These are phyloP conservation scores for Ogataea corticis DNA, from an alignment of 805 yeast genomes.

Conservation along the genomic window DNA sequence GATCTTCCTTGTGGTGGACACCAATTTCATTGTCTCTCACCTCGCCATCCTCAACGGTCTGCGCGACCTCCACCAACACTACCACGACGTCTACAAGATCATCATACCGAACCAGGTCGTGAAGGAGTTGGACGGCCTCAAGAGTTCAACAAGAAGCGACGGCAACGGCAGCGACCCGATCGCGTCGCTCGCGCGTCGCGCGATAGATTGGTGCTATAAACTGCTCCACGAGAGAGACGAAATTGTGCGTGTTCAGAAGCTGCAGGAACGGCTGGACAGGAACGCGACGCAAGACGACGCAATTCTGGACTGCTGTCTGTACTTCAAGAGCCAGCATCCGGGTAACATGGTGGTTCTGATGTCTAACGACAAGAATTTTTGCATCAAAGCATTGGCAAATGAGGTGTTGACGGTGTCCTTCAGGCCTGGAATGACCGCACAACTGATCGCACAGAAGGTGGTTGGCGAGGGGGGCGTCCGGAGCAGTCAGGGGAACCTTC, in stretches of 20 bases:
- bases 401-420: slow-evolving; percentile 63
- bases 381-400: slow-evolving; percentile 73
- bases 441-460: slow-evolving; percentile 42
- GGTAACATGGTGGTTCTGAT: slow-evolving; percentile 54
- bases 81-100: slow-evolving; percentile 44
- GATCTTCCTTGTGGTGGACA: slow-evolving; percentile 64
- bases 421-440: slow-evolving; percentile 45
- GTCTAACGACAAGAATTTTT: slow-evolving; percentile 83
- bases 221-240: slow-evolving; percentile 52
- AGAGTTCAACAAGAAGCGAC: slow-evolving; percentile 37
- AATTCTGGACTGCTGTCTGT: slow-evolving; percentile 81
- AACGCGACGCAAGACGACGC: slow-evolving; percentile 67
- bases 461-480: slow-evolving; percentile 32
- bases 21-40: slow-evolving; percentile 79
- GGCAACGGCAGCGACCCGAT: slow-evolving; percentile 15
- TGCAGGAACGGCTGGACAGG: slow-evolving; percentile 51
- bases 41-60: slow-evolving; percentile 57
- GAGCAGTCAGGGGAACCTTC: slow-evolving; percentile 6
- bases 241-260: slow-evolving; percentile 64
- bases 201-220: slow-evolving; percentile 74
- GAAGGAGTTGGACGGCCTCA: slow-evolving; percentile 82
- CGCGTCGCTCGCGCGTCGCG: slow-evolving; percentile 57
- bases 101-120: slow-evolving; percentile 72
- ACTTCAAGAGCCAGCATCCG: slow-evolving; percentile 44
- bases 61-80: slow-evolving; percentile 38